Percentiles rank a stretch among this genome's conserved stretches.
phyloP scores from a whole-genome alignment of 169 alveolate species.

The Eimeria necatrix region DNA sequence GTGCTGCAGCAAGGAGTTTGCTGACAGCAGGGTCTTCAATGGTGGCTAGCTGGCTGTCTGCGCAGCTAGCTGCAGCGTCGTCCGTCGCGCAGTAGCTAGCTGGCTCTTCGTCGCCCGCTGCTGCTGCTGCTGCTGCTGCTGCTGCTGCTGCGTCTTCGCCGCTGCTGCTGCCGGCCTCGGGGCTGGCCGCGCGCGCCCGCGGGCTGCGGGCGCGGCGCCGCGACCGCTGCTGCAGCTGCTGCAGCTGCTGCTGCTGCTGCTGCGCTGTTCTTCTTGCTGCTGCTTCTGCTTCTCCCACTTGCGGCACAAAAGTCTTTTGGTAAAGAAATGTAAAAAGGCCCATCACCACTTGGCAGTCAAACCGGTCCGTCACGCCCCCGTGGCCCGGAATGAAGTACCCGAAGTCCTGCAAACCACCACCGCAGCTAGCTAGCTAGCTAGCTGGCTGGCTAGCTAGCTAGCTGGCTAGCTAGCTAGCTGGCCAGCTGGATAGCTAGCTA shows the following conservation, averaged over 20 bases:
- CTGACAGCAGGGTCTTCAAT: not conserved
- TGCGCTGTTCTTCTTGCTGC: not conserved
- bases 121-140: not conserved
- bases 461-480: not conserved
- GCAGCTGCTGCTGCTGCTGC: conserved; percentile 46
- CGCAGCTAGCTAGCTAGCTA: not conserved
- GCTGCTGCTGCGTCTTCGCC: not conserved
- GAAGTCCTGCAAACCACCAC: conserved; percentile 91
- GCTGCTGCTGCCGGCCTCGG: not conserved
- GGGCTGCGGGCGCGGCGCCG: not conserved
- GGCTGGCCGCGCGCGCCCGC: not conserved
- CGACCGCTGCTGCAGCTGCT: conserved; percentile 12
- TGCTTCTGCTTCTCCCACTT: conserved; percentile 40
- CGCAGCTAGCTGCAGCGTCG: not conserved
- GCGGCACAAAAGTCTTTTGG: conserved; percentile 72
- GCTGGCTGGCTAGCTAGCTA: not conserved
- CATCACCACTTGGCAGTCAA: conserved; percentile 96
- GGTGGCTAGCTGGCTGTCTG: too few relatives aligned
- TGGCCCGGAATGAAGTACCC: conserved; percentile 99
- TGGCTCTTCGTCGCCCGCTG: not conserved
- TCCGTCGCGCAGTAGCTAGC: not conserved
- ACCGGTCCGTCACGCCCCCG: conserved; percentile 99
- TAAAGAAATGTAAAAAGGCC: conserved; percentile 83
- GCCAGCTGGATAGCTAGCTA: too few relatives aligned
- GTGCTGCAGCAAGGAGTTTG: not conserved